Evolutionary conservation across 1,139 yeast genomes (phyloP).

Genomic region (Candida glucosophila): DNA sequence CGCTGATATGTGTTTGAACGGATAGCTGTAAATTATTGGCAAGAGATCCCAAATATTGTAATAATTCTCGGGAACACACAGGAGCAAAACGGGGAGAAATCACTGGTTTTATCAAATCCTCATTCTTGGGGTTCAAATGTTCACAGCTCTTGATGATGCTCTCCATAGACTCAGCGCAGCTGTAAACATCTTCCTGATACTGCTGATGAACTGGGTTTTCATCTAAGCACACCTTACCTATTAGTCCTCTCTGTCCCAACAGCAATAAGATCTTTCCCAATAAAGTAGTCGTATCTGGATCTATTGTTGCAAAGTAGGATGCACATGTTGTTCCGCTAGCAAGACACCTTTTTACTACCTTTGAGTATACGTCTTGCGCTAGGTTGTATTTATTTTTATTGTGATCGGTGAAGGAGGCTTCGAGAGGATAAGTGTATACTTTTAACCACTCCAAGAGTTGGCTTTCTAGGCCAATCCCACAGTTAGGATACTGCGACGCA

Average conservation of each 20-base stretch:
- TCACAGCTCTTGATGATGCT: slow-evolving; percentile 51
- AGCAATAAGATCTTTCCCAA: slow-evolving; percentile 64
- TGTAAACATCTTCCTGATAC: slow-evolving; percentile 52
- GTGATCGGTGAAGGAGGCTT: slow-evolving; percentile 26
- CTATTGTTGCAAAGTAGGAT: slow-evolving; percentile 79
- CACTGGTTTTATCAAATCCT: slow-evolving; percentile 43
- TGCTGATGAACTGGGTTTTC: slow-evolving; percentile 54
- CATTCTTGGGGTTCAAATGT: slow-evolving; percentile 40
- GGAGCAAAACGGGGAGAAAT: slow-evolving; percentile 85
- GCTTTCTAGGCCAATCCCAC: slow-evolving; percentile 71
- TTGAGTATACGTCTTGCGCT: slow-evolving; percentile 51
- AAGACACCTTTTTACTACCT: slow-evolving; percentile 53
- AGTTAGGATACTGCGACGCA: slow-evolving; percentile 82
- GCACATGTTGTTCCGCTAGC: slow-evolving; percentile 75
- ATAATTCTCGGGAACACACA: slow-evolving; percentile 51
- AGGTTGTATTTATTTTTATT: no score
- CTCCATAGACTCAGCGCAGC: slow-evolving; percentile 49
- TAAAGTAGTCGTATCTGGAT: slow-evolving; percentile 61
- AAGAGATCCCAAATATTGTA: slow-evolving; percentile 49
- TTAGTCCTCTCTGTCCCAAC: slow-evolving; percentile 77
- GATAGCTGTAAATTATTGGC: slow-evolving; percentile 41
- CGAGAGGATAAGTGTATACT: slow-evolving; percentile 73
- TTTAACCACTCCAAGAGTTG: slow-evolving; percentile 75
- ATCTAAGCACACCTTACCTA: slow-evolving; percentile 93
- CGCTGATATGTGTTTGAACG: slow-evolving; percentile 74